These are phyloP conservation scores for Tuctoria greenei DNA, from an alignment of 176 grass and related monocot species.

Conservation along the genomic window DNA sequence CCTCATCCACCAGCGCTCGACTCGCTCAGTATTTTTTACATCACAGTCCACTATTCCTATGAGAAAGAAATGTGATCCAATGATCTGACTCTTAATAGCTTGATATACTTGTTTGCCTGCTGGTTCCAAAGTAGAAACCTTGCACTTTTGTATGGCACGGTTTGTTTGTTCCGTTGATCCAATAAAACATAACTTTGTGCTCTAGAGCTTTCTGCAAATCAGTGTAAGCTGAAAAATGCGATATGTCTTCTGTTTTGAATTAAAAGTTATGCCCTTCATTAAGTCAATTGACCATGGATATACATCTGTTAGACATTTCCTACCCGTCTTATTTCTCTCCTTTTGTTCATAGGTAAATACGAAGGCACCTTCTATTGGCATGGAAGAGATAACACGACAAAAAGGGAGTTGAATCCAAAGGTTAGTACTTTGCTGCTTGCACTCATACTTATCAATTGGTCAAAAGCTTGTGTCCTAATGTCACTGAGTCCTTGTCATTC, in stretches of 20 bases:
- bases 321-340: slow-evolving; percentile 11
- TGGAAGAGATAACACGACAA: slow-evolving; percentile 87
- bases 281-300: background rate
- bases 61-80: slow-evolving; percentile 12
- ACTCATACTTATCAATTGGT: slow-evolving; percentile 23
- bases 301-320: background rate
- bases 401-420: slow-evolving; percentile 88
- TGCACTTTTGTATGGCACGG: background rate
- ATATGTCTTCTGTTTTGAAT: background rate
- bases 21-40: slow-evolving; percentile 2
- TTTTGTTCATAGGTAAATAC: slow-evolving; percentile 60
- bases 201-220: slow-evolving; percentile 20
- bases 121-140: background rate
- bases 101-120: background rate
- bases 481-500: slow-evolving; percentile 2
- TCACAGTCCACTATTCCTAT: background rate
- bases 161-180: background rate
- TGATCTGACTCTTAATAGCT: background rate
- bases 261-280: slow-evolving; percentile 11
- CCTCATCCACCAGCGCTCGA: background rate
- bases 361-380: slow-evolving; percentile 95
- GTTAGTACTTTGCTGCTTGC: slow-evolving; percentile 45
- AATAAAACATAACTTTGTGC: background rate
- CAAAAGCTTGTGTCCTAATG: slow-evolving; percentile 21
- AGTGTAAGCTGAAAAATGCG: slow-evolving; percentile 7